Percentiles rank a stretch among this genome's conserved stretches.
phyloP scores from a whole-genome alignment of 164 flowering plant genomes.

The Magnolia sinica region DNA sequence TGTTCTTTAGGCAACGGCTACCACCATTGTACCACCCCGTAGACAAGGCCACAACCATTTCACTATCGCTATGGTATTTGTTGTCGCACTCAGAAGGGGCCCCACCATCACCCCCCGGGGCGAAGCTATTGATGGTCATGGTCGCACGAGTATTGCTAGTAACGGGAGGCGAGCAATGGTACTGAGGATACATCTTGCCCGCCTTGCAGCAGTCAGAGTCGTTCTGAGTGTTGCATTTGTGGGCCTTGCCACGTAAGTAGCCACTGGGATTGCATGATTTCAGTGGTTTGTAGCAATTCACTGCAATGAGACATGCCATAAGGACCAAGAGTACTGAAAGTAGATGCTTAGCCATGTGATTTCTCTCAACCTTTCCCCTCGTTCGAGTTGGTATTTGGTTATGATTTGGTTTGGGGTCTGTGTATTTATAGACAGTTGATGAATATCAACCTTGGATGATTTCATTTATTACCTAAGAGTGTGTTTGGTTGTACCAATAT shows the following conservation, averaged over 20 bases:
- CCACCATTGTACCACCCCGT: constrained; percentile 11
- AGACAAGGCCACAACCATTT: constrained; percentile 12
- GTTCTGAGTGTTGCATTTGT: background rate
- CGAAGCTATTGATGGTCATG: constrained; percentile 12
- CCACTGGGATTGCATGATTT: background rate
- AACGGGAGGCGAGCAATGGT: constrained; percentile 10
- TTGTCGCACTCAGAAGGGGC: constrained; percentile 14
- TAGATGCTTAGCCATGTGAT: background rate
- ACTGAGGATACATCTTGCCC: constrained; percentile 2
- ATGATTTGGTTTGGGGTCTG: background rate
- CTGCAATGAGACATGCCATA: background rate
- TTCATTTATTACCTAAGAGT: too few relatives aligned
- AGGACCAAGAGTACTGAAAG: background rate
- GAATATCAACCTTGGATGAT: background rate
- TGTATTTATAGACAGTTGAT: background rate
- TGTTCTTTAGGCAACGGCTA: constrained; percentile 5
- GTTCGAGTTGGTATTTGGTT: background rate
- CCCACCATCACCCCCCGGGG: constrained; percentile 8
- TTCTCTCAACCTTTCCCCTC: background rate
- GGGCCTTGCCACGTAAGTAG: constrained; percentile 2
- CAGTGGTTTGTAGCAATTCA: background rate
- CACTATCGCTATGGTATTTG: constrained; percentile 5
- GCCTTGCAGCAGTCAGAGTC: constrained; percentile 1
- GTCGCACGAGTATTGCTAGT: background rate
- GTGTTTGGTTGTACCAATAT: too few relatives aligned